These are phyloP conservation scores for Amauroascus niger DNA, from an alignment of 2,329 filamentous ascomycete species.

Conservation along the genomic window DNA sequence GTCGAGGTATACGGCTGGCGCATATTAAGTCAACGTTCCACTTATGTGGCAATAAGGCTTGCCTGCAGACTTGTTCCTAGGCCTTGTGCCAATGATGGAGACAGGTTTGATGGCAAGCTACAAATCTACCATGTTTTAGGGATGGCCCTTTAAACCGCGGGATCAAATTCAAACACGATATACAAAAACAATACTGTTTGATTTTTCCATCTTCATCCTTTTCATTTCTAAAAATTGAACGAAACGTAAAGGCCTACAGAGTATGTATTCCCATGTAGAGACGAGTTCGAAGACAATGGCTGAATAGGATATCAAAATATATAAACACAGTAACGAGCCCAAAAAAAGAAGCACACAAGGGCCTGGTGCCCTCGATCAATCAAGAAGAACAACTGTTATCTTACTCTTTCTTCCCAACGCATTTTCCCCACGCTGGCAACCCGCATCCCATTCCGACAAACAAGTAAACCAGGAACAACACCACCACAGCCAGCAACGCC, in stretches of 20 bases:
- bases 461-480: constrained; percentile 59
- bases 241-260: too few species aligned
- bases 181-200: too few species aligned
- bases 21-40: constrained; percentile 51
- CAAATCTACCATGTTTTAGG: constrained; percentile 15
- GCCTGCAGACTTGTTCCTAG: constrained; percentile 34
- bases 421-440: constrained; percentile 47
- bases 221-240: too few species aligned
- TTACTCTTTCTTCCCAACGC: constrained; percentile 26
- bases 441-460: constrained; percentile 65
- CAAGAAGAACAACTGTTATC: neutral
- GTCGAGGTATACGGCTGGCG: constrained; percentile 92
- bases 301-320: constrained; percentile 1
- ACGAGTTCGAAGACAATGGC: neutral
- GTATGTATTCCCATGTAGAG: neutral
- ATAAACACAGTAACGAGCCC: neutral
- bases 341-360: neutral
- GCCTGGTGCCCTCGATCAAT: neutral
- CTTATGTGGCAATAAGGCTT: constrained; percentile 20
- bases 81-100: constrained; percentile 24
- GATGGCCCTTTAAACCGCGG: too few species aligned
- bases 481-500: constrained; percentile 63
- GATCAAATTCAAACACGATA: neutral
- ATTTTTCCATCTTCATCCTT: too few species aligned
- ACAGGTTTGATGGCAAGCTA: constrained; percentile 37